Percentiles rank a stretch among this genome's conserved stretches.
Conservation (phyloP, 371 early-diverging fungal genomes). For the Umbelopsis sp. region DNA sequence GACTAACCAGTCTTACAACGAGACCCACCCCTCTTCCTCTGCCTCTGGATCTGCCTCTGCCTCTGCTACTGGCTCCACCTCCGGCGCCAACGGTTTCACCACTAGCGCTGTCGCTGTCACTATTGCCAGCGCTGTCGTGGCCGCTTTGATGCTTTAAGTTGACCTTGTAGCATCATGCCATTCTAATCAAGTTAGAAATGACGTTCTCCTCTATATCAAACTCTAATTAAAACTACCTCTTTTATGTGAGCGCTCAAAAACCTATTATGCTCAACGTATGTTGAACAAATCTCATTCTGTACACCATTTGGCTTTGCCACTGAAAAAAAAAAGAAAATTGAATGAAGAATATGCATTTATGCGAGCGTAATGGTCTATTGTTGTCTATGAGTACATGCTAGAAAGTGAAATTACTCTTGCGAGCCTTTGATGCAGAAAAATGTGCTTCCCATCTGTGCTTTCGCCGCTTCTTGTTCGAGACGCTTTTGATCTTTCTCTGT, state of each 20-base stretch:
- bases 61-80: slow-evolving; percentile 3
- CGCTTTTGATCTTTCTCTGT: slow-evolving; percentile 21
- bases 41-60: slow-evolving; percentile 18
- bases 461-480: slow-evolving; percentile 20
- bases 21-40: slow-evolving; percentile 24
- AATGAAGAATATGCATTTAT: too few species aligned
- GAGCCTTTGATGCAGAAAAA: slow-evolving; percentile 18
- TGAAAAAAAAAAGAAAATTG: too few species aligned
- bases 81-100: neutral
- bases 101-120: slow-evolving; percentile 5
- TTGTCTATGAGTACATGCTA: neutral
- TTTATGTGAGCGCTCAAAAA: neutral
- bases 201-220: neutral
- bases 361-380: too few species aligned
- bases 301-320: too few species aligned
- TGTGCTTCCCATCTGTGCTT: slow-evolving; percentile 22
- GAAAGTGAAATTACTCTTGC: neutral
- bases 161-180: neutral
- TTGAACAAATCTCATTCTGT: too few species aligned
- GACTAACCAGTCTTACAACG: slow-evolving; percentile 35
- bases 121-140: slow-evolving; percentile 8
- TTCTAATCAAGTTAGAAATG: neutral
- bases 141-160: slow-evolving; percentile 17
- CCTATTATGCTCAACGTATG: too few species aligned
- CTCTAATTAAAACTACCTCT: neutral